Base-by-base conservation (phyloP, 1,139 yeast species). In the Lodderomyces pseudojiufengensis region DNA sequence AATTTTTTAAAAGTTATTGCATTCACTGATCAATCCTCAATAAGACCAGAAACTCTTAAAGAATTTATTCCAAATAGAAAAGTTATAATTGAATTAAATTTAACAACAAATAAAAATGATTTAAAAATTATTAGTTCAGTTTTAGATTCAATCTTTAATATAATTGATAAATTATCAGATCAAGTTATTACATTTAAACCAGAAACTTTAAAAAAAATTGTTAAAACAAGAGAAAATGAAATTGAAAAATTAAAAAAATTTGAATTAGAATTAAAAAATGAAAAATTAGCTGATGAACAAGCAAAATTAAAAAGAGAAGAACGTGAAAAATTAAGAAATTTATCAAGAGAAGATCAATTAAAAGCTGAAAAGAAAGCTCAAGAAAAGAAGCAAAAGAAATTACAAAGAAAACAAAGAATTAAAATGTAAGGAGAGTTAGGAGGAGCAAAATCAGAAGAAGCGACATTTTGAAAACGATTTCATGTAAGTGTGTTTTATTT, bases 1-100 rank as follows among this genome's bases (percentile, higher is more conserved):
- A 57, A 70, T 8, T 63, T 76, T 37, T 63, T 90, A 51, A 78
- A 79, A 52, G 83, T 59, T 52, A 57, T 92, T 47, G 82, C 95
- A 24, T 72, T 88, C 54, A 85, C 97, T 36, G 98, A 92, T 58
- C 84, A 86, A 61, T 79, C 88, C 22, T 52, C 64, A 28, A 81
- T 72, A 40, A 83, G 76, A 49, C 97, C 98, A 33, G 65, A 57
- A 28, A 48, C 67, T 26, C 51, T 77, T 34, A 62, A 64, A 26
- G 82, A 78, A 29, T 63, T 76, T 44, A 62, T 59, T 30, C 79
- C 87, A 37, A 58, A 56, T 40, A 76, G 88, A 49, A 76, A 73
- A 49, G 57, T 82, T 32, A 55, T 78, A 24, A 49, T 85, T 42
- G 66, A 78, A 36, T 55, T 83, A 48, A 55, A 61, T 34, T 54